A percentile compares a stretch with the other conserved stretches of the same genome.
These are phyloP conservation scores for Xanthoceras sorbifolium DNA, from an alignment of 345 rosid genomes.

Conservation along the genomic window DNA sequence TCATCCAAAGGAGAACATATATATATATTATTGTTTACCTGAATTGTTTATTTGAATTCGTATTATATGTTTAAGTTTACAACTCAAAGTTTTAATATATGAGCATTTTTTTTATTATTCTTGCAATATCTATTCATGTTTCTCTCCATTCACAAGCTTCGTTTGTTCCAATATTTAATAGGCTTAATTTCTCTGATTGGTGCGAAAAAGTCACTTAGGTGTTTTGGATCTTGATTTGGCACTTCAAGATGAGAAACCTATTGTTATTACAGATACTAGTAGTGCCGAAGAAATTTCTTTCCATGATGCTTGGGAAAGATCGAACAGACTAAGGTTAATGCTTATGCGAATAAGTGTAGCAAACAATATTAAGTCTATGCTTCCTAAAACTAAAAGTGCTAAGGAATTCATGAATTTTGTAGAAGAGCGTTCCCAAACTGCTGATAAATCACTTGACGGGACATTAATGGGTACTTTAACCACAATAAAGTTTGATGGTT, in stretches of 20 bases:
- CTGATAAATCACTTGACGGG: slow-evolving; percentile 22
- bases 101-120: too few relatives aligned
- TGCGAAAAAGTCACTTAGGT: neutral
- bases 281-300: neutral
- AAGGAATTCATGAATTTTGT: neutral
- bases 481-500: slow-evolving; percentile 27
- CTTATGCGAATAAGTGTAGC: too few relatives aligned
- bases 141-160: neutral
- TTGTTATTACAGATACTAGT: too few relatives aligned
- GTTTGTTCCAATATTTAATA: neutral
- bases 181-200: neutral
- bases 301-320: neutral
- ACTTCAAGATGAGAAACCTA: too few relatives aligned
- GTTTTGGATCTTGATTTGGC: neutral
- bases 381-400: neutral
- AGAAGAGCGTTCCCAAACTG: neutral
- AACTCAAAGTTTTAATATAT: too few relatives aligned
- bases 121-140: neutral
- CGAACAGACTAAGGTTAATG: too few relatives aligned
- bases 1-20: too few relatives aligned
- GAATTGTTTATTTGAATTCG: too few relatives aligned
- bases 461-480: slow-evolving; percentile 15
- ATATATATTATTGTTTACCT: too few relatives aligned
- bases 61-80: too few relatives aligned
- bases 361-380: too few relatives aligned